phyloP scores from a whole-genome alignment of 2,329 filamentous ascomycete species.

The Penicillium brasilianum region DNA sequence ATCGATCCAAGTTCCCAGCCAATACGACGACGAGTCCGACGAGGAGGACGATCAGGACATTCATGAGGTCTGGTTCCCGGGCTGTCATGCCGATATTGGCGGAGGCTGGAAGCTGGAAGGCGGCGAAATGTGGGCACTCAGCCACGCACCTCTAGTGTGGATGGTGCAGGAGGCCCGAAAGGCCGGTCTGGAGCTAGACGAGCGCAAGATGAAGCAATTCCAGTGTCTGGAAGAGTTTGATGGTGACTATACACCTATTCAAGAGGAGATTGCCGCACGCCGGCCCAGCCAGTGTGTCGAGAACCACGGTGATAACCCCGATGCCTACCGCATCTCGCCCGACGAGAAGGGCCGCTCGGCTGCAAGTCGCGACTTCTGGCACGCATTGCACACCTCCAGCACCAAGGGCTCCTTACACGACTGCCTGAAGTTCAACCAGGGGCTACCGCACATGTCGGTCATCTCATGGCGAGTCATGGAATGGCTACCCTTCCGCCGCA shows the following conservation, averaged over 20 bases:
- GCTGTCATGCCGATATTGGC: slow-evolving; percentile 78
- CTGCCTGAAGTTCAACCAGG: slow-evolving; percentile 68
- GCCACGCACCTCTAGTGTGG: slow-evolving; percentile 71
- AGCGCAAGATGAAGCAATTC: slow-evolving; percentile 68
- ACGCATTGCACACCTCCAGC: slow-evolving; percentile 63
- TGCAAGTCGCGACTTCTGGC: slow-evolving; percentile 56
- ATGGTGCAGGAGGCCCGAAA: slow-evolving; percentile 69
- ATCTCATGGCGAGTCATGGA: slow-evolving; percentile 79
- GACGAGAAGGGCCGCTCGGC: slow-evolving; percentile 33
- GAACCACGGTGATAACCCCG: slow-evolving; percentile 19
- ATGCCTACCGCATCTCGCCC: slow-evolving; percentile 20
- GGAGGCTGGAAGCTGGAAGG: slow-evolving; percentile 71
- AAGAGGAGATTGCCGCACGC: slow-evolving; percentile 27
- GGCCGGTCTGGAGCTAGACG: slow-evolving; percentile 73
- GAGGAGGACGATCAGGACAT: slow-evolving; percentile 66
- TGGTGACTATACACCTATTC: slow-evolving; percentile 44
- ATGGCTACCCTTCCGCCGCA: slow-evolving; percentile 77
- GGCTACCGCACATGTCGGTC: slow-evolving; percentile 61
- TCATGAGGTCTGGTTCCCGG: slow-evolving; percentile 75
- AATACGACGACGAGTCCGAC: slow-evolving; percentile 25
- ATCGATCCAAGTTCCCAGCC: slow-evolving; percentile 37
- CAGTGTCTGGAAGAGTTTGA: slow-evolving; percentile 61
- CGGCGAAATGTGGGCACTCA: slow-evolving; percentile 63
- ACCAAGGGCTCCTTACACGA: slow-evolving; percentile 68
- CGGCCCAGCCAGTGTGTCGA: slow-evolving; percentile 19